A percentile compares a stretch with the other conserved stretches of the same genome.
Evolutionary conservation across 179 eudicot species (phyloP).

Genomic region (Spergularia azorica): DNA sequence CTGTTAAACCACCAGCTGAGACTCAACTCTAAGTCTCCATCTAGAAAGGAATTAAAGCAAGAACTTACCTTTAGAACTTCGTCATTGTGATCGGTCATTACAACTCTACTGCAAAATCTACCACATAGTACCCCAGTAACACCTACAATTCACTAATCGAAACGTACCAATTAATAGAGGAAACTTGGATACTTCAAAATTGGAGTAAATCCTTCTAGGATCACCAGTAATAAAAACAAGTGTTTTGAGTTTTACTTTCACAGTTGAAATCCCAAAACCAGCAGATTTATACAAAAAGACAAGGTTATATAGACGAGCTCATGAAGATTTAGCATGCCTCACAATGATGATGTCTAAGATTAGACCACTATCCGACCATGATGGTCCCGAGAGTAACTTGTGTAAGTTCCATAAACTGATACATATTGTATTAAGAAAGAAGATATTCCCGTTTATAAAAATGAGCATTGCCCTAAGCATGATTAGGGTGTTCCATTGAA

Average conservation of each 20-base stretch:
- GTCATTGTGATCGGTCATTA: constrained; percentile 85
- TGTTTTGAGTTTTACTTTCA: too few species aligned
- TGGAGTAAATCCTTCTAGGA: background rate
- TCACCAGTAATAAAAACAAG: background rate
- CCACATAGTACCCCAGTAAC: constrained; percentile 83
- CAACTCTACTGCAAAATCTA: constrained; percentile 69
- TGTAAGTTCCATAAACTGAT: background rate
- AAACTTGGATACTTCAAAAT: background rate
- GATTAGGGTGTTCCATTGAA: background rate
- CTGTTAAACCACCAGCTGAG: constrained; percentile 13
- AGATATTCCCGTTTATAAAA: background rate
- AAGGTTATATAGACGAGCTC: background rate
- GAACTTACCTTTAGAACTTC: constrained; percentile 91
- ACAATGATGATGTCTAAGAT: background rate
- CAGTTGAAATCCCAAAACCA: too few species aligned
- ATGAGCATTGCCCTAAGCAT: background rate
- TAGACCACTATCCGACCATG: background rate
- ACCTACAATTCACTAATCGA: constrained; percentile 43
- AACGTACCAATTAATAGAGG: background rate
- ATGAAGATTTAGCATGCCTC: background rate
- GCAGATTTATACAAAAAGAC: too few species aligned
- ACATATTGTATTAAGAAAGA: background rate
- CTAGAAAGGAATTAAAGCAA: constrained; percentile 2
- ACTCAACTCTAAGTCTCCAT: background rate
- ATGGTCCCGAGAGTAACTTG: background rate